phyloP scores from a whole-genome alignment of 2,329 filamentous ascomycete genomes.

The Diaporthe batatas region DNA sequence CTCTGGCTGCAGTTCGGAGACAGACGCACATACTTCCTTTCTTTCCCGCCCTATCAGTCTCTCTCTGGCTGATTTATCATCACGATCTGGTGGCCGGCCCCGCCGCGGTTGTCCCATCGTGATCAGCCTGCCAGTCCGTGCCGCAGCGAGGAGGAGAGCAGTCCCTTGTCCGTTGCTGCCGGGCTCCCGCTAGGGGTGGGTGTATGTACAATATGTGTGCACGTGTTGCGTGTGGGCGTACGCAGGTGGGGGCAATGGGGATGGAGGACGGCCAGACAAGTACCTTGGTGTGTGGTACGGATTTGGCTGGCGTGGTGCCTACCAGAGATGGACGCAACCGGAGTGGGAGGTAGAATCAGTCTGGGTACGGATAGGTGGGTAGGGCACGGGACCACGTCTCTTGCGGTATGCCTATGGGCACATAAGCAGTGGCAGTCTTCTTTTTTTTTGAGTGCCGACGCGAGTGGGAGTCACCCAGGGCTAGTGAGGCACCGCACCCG shows the following conservation, averaged over 20 bases:
- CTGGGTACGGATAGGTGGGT: neutral
- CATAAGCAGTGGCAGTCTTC: no score
- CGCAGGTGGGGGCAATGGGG: neutral
- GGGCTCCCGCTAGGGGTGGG: neutral
- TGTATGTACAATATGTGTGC: neutral
- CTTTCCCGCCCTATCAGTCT: neutral
- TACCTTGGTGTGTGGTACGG: slow-evolving; percentile 18
- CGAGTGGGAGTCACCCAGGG: slow-evolving; percentile 8
- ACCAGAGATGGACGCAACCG: neutral
- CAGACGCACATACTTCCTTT: neutral
- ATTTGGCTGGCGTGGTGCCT: neutral
- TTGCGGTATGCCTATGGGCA: neutral
- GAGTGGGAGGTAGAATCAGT: neutral
- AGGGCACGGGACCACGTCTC: neutral
- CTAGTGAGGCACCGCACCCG: slow-evolving; percentile 10
- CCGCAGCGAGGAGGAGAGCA: slow-evolving; percentile 21
- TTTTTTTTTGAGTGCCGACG: slow-evolving; percentile 3
- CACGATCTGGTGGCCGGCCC: slow-evolving; percentile 11
- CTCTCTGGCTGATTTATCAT: slow-evolving; percentile 13
- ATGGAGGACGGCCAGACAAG: neutral
- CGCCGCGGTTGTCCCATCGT: neutral
- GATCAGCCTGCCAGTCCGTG: neutral
- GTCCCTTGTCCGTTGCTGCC: slow-evolving; percentile 2
- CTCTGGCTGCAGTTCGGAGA: slow-evolving; percentile 10
- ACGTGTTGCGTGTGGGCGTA: neutral